These are phyloP conservation scores for Pterocarpus santalinus DNA, from an alignment of 306 rosid species.

Conservation along the genomic window DNA sequence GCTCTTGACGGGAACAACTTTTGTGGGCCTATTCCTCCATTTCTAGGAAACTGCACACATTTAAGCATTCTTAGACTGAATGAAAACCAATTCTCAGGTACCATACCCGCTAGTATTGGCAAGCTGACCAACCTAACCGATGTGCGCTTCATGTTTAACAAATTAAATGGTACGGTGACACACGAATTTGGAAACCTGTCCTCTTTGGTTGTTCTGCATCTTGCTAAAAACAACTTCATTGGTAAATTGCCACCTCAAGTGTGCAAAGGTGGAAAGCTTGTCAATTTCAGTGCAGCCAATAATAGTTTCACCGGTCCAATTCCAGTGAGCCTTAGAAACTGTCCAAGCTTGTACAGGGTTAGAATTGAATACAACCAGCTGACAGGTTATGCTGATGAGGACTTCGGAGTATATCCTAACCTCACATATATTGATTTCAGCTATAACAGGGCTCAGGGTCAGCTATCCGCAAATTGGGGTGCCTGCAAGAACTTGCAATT, in stretches of 20 bases:
- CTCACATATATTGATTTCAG: slow-evolving; percentile 67
- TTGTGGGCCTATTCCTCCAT: slow-evolving; percentile 59
- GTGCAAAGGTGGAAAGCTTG: slow-evolving; percentile 60
- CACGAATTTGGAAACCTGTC: slow-evolving; percentile 61
- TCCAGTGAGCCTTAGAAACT: slow-evolving; percentile 58
- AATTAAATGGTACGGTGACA: slow-evolving; percentile 59
- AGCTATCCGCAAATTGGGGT: slow-evolving; percentile 61
- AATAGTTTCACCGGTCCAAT: slow-evolving; percentile 66
- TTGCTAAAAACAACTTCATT: slow-evolving; percentile 63
- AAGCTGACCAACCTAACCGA: slow-evolving; percentile 54
- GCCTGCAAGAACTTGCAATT: slow-evolving; percentile 52
- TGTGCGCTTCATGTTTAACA: slow-evolving; percentile 46
- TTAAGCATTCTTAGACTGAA: slow-evolving; percentile 50
- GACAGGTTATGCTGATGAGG: slow-evolving; percentile 54
- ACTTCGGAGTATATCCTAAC: slow-evolving; percentile 68
- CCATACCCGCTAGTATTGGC: slow-evolving; percentile 57
- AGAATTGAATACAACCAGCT: slow-evolving; percentile 56
- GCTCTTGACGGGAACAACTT: slow-evolving; percentile 57
- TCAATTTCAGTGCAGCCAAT: slow-evolving; percentile 56
- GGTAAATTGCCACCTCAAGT: slow-evolving; percentile 67
- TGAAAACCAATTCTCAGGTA: slow-evolving; percentile 57
- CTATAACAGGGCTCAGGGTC: slow-evolving; percentile 56
- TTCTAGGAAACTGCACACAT: slow-evolving; percentile 59
- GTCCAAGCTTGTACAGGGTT: slow-evolving; percentile 58
- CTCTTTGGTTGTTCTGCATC: slow-evolving; percentile 56